Evolutionary conservation across 768 basidiomycete species (phyloP).

Genomic region (Cyclocybe aegerita): DNA sequence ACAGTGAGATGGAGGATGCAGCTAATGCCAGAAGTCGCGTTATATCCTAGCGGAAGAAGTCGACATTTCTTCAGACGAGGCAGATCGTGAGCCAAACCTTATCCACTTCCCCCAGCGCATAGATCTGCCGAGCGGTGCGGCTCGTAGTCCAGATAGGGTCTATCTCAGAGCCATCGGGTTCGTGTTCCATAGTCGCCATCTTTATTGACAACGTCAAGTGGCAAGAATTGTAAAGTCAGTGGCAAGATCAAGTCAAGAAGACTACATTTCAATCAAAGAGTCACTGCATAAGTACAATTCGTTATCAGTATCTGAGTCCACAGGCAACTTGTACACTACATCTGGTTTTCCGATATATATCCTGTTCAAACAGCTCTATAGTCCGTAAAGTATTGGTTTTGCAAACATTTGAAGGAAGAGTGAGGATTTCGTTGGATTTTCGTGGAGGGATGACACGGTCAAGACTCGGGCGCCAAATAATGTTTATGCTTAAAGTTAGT

Average conservation of each 20-base stretch:
- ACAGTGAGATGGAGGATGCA: constrained; percentile 74
- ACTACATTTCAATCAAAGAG: background rate
- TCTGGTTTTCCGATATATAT: background rate
- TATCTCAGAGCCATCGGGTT: constrained; percentile 43
- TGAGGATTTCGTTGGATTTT: background rate
- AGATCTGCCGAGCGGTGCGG: constrained; percentile 79
- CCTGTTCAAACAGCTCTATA: background rate
- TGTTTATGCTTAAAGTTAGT: too few relatives aligned
- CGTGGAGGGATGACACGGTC: too few relatives aligned
- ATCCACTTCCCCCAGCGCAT: constrained; percentile 77
- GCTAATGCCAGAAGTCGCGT: constrained; percentile 73
- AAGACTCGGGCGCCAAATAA: too few relatives aligned
- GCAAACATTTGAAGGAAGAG: background rate
- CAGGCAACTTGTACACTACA: too few relatives aligned
- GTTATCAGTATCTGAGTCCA: too few relatives aligned
- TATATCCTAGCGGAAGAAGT: constrained; percentile 56
- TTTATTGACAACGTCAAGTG: constrained; percentile 4
- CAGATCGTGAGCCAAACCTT: constrained; percentile 40
- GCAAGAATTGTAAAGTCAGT: constrained; percentile 10
- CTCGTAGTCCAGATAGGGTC: constrained; percentile 84
- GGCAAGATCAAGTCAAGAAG: background rate
- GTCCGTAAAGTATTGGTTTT: background rate
- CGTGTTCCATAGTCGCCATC: constrained; percentile 31
- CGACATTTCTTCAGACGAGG: background rate
- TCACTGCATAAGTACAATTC: too few relatives aligned